These are phyloP conservation scores for Saturnispora diversa DNA, from an alignment of 805 yeast genomes.

Conservation along the genomic window DNA sequence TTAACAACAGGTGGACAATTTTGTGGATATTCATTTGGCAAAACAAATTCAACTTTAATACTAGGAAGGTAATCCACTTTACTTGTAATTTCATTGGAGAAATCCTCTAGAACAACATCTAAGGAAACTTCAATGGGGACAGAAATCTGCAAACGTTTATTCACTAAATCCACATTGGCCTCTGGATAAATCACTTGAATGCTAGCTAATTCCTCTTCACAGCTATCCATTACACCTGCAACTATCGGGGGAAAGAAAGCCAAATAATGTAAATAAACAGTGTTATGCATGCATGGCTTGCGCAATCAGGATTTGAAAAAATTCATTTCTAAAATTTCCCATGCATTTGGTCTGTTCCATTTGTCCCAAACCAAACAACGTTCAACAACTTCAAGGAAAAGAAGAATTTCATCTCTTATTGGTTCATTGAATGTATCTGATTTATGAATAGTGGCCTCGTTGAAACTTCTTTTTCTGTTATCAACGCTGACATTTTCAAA, in stretches of 20 bases:
- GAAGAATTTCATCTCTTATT: neutral
- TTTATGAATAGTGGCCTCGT: neutral
- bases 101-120: constrained; percentile 15
- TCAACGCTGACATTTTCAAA: constrained; percentile 4
- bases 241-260: too few species aligned
- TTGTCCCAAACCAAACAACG: constrained; percentile 10
- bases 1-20: constrained; percentile 24
- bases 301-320: constrained; percentile 4
- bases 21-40: constrained; percentile 33
- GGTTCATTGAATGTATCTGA: too few species aligned
- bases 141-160: constrained; percentile 26
- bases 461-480: neutral
- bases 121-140: constrained; percentile 21
- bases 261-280: too few species aligned
- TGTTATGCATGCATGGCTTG: neutral
- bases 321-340: constrained; percentile 6
- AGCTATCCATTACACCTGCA: constrained; percentile 18
- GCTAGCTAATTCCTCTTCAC: constrained; percentile 34
- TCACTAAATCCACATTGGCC: constrained; percentile 11
- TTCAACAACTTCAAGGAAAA: constrained; percentile 3
- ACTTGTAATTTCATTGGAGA: neutral
- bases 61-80: constrained; percentile 29
- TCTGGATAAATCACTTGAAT: constrained; percentile 38
- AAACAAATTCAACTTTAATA: constrained; percentile 23
- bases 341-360: constrained; percentile 8